Base-by-base conservation (phyloP, 2,329 filamentous ascomycete species). In the Diaporthe citriasiana region DNA sequence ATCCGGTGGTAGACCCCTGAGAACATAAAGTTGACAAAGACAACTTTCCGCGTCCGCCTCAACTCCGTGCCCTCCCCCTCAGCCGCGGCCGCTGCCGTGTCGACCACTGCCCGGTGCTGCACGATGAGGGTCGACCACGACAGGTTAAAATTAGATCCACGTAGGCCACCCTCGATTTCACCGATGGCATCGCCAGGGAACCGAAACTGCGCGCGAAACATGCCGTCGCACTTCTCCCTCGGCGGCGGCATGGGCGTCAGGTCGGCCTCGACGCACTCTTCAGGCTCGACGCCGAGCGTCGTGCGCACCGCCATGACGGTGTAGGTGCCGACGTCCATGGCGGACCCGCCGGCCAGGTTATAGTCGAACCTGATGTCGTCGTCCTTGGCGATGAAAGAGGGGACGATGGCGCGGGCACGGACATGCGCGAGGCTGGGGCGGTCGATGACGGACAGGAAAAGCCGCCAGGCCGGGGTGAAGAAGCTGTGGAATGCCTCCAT, bases 401-500 rank as follows among this genome's bases (percentile, higher is more conserved):
- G 83, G 0, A 84, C 63, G 57, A 72, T 78, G n/a, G 81, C 75
- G 19, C 71, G 73, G 15, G 82, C 77, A 17, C 79, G 73, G 27
- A 82, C 84, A 30, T 81, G 80, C 13, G 77, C 80, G 4, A 88
- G 82, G 51, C 82, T 83, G 6, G 79, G 78, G 9, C 79, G 81
- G 70, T 84, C 82, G 9, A 89, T 74, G 7, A 83, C 73, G 1
- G 79, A 74, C 71, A 86, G 74, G 77, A 89, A 88, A 2, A 77
- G 78, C 30, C 82, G 79, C 82, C 84, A 87, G 1, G 84, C 82
- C 0, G 88, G 88, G 74, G 88, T 85, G 77, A 90, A 90, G 35
- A 83, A 81, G 74, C 83, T 83, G 77, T 90, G 88, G 73, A 87
- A 86, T 4, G 88, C 88, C 79, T 91, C 89, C 4, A 90, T 82